Evolutionary conservation across 257 asterid species (phyloP).

Genomic region (Fraxinus americana): DNA sequence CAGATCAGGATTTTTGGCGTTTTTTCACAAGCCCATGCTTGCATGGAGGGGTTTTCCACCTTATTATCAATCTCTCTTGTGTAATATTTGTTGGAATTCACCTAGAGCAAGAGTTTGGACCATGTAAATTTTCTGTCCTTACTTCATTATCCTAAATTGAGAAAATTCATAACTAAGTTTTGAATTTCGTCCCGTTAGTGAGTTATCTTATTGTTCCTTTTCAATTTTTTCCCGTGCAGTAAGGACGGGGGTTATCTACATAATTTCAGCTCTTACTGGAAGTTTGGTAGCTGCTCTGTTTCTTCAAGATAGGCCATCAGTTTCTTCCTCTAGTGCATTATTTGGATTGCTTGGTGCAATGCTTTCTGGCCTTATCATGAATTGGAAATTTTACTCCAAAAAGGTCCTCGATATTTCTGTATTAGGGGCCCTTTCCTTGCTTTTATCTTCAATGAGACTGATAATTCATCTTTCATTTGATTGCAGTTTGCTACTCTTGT

Average conservation of each 20-base stretch:
- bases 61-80: slow-evolving; percentile 62
- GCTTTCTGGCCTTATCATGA: slow-evolving; percentile 66
- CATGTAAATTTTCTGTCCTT: slow-evolving; percentile 47
- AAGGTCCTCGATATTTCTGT: slow-evolving; percentile 48
- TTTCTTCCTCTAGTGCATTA: slow-evolving; percentile 79
- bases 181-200: not conserved
- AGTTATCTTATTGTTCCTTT: not conserved
- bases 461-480: slow-evolving; percentile 11
- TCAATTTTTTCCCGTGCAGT: slow-evolving; percentile 45
- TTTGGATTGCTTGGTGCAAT: slow-evolving; percentile 84
- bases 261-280: slow-evolving; percentile 73
- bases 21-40: slow-evolving; percentile 74
- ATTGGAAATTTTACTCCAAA: slow-evolving; percentile 68
- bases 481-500: slow-evolving; percentile 63
- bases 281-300: slow-evolving; percentile 69
- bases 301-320: slow-evolving; percentile 76
- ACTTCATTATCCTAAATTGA: not conserved
- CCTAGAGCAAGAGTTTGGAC: slow-evolving; percentile 91
- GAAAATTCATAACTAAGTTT: not conserved
- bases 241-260: slow-evolving; percentile 64
- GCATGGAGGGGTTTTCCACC: slow-evolving; percentile 86
- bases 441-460: slow-evolving; percentile 16
- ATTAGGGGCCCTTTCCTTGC: not conserved
- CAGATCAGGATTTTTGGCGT: slow-evolving; percentile 70
- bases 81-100: slow-evolving; percentile 76